Conservation (phyloP, 2,329 filamentous ascomycete genomes). For the Diaporthe helianthi region DNA sequence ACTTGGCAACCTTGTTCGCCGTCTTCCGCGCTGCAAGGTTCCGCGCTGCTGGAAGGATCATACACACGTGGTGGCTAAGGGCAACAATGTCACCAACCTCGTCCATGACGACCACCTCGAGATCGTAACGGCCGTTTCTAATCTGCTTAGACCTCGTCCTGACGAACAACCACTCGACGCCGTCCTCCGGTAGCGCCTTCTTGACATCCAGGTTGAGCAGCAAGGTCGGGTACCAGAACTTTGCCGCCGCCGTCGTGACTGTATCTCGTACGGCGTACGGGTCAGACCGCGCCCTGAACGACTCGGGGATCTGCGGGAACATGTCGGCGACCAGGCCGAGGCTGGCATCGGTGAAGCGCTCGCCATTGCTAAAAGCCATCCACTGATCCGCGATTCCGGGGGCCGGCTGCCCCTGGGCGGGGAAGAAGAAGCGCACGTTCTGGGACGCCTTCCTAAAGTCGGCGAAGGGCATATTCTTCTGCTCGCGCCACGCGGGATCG, state of each 20-base stretch:
- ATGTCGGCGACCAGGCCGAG: slow-evolving; percentile 63
- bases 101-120: slow-evolving; percentile 74
- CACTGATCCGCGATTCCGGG: slow-evolving; percentile 66
- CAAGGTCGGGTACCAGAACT: slow-evolving; percentile 77
- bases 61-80: slow-evolving; percentile 70
- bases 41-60: slow-evolving; percentile 67
- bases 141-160: slow-evolving; percentile 71
- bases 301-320: slow-evolving; percentile 24
- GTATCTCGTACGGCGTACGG: not conserved
- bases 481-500: slow-evolving; percentile 11
- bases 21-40: slow-evolving; percentile 52
- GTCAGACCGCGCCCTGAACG: not conserved
- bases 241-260: not conserved
- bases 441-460: slow-evolving; percentile 39
- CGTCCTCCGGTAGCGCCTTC: slow-evolving; percentile 55
- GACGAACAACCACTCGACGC: slow-evolving; percentile 76
- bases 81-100: slow-evolving; percentile 69
- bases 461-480: slow-evolving; percentile 18
- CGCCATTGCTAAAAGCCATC: slow-evolving; percentile 66
- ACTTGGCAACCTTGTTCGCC: not conserved
- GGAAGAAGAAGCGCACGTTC: slow-evolving; percentile 45
- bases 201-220: slow-evolving; percentile 80
- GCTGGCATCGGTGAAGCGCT: slow-evolving; percentile 68
- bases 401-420: slow-evolving; percentile 32
- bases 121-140: slow-evolving; percentile 74